Conservation (phyloP, 352 stramenopile species). For the Globisporangium uncinulatum region DNA sequence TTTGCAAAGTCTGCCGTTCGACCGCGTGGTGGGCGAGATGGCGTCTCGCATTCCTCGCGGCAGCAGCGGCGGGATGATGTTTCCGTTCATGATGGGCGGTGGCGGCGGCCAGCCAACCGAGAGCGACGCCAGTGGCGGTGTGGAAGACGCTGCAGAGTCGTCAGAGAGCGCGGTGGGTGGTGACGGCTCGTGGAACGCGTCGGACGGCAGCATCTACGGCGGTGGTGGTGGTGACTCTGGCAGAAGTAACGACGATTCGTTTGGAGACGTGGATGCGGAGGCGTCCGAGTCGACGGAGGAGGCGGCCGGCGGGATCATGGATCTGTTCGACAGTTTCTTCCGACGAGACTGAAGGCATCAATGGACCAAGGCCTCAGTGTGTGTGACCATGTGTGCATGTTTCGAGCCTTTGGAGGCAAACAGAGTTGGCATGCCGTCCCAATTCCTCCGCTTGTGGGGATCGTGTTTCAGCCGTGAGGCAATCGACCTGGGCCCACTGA, state of each 20-base stretch:
- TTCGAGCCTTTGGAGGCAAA: too few species aligned
- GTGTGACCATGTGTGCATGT: neutral
- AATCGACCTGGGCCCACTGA: too few species aligned
- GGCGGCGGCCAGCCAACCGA: slow-evolving; percentile 21
- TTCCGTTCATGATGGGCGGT: slow-evolving; percentile 82
- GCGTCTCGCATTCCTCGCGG: slow-evolving; percentile 77
- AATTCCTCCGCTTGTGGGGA: too few species aligned
- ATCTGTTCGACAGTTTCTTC: slow-evolving; percentile 62
- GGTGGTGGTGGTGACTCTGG: slow-evolving; percentile 5
- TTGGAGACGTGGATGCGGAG: slow-evolving; percentile 13
- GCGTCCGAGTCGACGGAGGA: slow-evolving; percentile 12
- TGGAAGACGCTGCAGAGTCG: slow-evolving; percentile 15
- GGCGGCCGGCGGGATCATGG: slow-evolving; percentile 32
- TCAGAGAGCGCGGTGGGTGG: neutral
- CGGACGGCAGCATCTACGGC: slow-evolving; percentile 52
- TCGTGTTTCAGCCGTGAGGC: too few species aligned
- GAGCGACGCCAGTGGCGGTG: slow-evolving; percentile 15
- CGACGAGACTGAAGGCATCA: slow-evolving; percentile 17
- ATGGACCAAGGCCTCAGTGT: neutral
- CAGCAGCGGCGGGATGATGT: slow-evolving; percentile 73
- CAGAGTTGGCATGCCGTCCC: too few species aligned
- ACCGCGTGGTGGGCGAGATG: slow-evolving; percentile 92
- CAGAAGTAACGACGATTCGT: slow-evolving; percentile 14
- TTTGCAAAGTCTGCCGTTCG: slow-evolving; percentile 89
- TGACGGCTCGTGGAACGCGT: slow-evolving; percentile 25